A percentile compares a stretch with the other conserved stretches of the same genome.
Evolutionary conservation across 2,329 filamentous ascomycete species (phyloP).

Genomic region (Didymella pomorum): DNA sequence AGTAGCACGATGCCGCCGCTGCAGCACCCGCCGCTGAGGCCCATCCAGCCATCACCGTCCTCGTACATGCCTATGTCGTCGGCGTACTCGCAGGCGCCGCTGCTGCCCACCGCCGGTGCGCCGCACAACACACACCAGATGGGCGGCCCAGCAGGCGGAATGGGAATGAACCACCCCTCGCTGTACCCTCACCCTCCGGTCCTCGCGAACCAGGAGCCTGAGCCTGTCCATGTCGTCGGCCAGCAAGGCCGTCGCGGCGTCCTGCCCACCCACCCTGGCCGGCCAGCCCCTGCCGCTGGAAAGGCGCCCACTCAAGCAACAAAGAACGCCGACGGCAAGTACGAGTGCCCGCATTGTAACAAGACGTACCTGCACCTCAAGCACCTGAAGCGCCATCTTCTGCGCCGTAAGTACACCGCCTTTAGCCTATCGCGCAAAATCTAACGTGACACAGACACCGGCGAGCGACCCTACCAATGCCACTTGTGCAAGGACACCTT

Average conservation of each 20-base stretch:
- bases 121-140: constrained; percentile 46
- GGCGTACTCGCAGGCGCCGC: constrained; percentile 47
- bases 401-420: constrained; percentile 79
- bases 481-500: constrained; percentile 98
- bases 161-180: constrained; percentile 50
- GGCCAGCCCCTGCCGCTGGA: constrained; percentile 78
- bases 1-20: constrained; percentile 46
- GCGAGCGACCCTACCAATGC: constrained; percentile 97
- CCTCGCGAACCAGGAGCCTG: constrained; percentile 55
- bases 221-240: constrained; percentile 90
- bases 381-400: constrained; percentile 93
- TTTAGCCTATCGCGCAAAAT: constrained; percentile 9
- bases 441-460: constrained; percentile 75
- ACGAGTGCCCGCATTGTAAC: constrained; percentile 96
- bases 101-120: constrained; percentile 45
- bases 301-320: constrained; percentile 88
- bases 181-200: constrained; percentile 49
- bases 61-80: constrained; percentile 45
- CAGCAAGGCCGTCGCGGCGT: constrained; percentile 93
- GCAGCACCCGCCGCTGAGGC: constrained; percentile 49
- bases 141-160: constrained; percentile 48
- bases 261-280: constrained; percentile 86
- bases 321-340: constrained; percentile 97
- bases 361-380: constrained; percentile 98
- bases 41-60: constrained; percentile 49